These are phyloP conservation scores for Populus hybrid DNA, from an alignment of 441 rosid species.

Conservation along the genomic window DNA sequence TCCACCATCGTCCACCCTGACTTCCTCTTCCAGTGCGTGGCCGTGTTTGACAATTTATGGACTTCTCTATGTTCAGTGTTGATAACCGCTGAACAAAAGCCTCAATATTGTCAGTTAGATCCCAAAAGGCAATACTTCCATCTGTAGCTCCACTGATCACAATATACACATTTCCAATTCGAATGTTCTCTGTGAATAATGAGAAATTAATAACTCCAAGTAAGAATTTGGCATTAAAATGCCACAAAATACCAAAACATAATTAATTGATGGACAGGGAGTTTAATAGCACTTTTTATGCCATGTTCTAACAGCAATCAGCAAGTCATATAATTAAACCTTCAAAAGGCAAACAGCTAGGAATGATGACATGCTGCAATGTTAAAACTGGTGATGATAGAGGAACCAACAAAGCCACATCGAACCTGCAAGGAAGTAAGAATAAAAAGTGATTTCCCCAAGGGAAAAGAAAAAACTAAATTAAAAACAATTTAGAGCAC, in stretches of 20 bases:
- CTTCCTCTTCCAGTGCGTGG: slow-evolving; percentile 98
- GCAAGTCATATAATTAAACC: slow-evolving; percentile 38
- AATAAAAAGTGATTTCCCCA: slow-evolving; percentile 5
- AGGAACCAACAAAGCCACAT: slow-evolving; percentile 75
- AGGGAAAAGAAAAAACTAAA: background rate
- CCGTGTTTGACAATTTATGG: slow-evolving; percentile 64
- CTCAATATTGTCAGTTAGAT: slow-evolving; percentile 63
- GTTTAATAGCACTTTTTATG: background rate
- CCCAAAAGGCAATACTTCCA: slow-evolving; percentile 94
- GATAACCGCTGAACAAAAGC: slow-evolving; percentile 65
- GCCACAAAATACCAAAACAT: background rate
- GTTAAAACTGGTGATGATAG: slow-evolving; percentile 71
- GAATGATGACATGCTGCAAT: slow-evolving; percentile 70
- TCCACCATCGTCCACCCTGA: slow-evolving; percentile 94
- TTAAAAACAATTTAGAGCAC: background rate
- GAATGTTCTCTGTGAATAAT: slow-evolving; percentile 40
- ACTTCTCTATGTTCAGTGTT: slow-evolving; percentile 47
- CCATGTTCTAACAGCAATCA: background rate
- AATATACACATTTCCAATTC: slow-evolving; percentile 47
- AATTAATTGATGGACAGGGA: background rate
- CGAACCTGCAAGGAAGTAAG: slow-evolving; percentile 65
- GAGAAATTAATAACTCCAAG: slow-evolving; percentile 9
- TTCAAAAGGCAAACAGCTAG: slow-evolving; percentile 35
- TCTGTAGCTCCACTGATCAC: slow-evolving; percentile 92
- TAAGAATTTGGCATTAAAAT: slow-evolving; percentile 4